Evolutionary conservation across 148 eudicot genomes (phyloP).

Genomic region (Vaccinium macrocarpon): DNA sequence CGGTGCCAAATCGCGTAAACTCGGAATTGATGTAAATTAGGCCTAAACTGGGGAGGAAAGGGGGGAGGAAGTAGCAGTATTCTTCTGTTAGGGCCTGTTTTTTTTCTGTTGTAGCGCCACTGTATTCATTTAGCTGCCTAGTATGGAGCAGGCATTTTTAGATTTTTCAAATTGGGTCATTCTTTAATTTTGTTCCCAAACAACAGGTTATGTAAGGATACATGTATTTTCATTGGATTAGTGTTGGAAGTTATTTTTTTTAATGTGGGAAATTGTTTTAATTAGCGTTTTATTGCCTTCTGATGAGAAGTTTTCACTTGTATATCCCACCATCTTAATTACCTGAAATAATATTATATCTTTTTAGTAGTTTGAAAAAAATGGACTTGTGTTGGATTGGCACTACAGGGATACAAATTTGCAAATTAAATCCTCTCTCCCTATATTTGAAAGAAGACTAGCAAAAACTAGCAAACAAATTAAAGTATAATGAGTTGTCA

Average conservation of each 20-base stretch:
- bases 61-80: neutral
- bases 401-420: too few species aligned
- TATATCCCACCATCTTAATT: neutral
- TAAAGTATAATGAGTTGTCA: too few species aligned
- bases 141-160: neutral
- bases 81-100: neutral
- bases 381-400: too few species aligned
- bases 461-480: too few species aligned
- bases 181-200: slow-evolving; percentile 20
- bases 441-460: too few species aligned
- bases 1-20: neutral
- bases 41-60: neutral
- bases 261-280: neutral
- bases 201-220: slow-evolving; percentile 10
- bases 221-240: neutral
- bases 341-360: neutral
- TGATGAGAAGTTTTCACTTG: neutral
- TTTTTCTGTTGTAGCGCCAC: neutral
- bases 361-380: too few species aligned
- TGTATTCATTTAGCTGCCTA: neutral
- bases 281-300: neutral
- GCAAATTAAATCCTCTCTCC: too few species aligned
- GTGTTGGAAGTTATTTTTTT: neutral
- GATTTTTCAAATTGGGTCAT: slow-evolving; percentile 13
- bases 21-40: slow-evolving; percentile 4